These are phyloP conservation scores for Phytophthora colocasiae DNA, from an alignment of 352 stramenopile species.

Conservation along the genomic window DNA sequence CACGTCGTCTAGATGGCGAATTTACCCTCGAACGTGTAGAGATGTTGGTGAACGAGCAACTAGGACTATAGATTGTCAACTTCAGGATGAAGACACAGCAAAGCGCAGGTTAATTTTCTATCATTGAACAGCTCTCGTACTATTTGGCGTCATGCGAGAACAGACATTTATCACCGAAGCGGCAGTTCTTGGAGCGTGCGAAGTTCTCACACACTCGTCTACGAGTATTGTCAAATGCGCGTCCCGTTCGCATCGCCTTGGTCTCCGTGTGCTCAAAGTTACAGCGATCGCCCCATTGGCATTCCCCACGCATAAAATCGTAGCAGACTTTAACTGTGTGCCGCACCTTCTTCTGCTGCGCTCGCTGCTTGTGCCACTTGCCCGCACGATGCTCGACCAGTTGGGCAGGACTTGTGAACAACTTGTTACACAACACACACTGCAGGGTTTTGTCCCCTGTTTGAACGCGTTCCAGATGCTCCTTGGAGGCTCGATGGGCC, in stretches of 20 bases:
- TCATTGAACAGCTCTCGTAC: conserved; percentile 7
- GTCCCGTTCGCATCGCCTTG: conserved; percentile 66
- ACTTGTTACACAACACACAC: conserved; percentile 77
- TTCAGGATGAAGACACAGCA: conserved; percentile 20
- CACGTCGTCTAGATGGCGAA: conserved; percentile 59
- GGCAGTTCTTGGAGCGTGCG: conserved; percentile 48
- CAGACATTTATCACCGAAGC: conserved; percentile 79
- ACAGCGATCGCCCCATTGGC: conserved; percentile 70
- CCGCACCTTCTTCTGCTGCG: conserved; percentile 68
- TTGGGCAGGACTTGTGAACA: conserved; percentile 80
- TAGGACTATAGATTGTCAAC: conserved; percentile 34
- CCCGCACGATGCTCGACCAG: conserved; percentile 77
- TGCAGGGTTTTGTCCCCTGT: conserved; percentile 40
- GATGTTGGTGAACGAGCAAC: conserved; percentile 42
- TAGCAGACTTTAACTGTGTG: conserved; percentile 84
- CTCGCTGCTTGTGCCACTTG: conserved; percentile 87
- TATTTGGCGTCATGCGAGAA: conserved; percentile 60
- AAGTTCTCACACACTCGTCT: conserved; percentile 68
- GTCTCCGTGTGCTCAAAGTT: conserved; percentile 77
- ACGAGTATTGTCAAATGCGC: conserved; percentile 60
- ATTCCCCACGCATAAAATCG: conserved; percentile 83
- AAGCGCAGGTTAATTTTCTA: conserved; percentile 26
- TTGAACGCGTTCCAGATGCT: conserved; percentile 52
- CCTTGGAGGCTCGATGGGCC: conserved; percentile 54
- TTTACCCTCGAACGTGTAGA: conserved; percentile 67